phyloP scores from a whole-genome alignment of 1,139 yeast species.

The Candida sanyaensis region DNA sequence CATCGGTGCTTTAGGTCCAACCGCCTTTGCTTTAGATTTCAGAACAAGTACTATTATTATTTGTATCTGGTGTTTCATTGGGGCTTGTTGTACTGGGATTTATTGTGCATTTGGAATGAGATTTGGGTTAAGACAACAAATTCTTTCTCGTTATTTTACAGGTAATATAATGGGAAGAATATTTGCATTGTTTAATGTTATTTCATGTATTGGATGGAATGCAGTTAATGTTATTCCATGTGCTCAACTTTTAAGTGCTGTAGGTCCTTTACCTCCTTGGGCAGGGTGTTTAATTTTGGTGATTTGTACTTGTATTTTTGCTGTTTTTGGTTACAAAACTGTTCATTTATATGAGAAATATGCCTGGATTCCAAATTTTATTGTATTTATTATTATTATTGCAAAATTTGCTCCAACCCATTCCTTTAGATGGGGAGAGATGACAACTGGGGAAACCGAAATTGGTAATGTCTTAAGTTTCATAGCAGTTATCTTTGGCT shows the following conservation, averaged over 20 bases:
- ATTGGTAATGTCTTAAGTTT: conserved; percentile 31
- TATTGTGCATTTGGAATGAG: conserved; percentile 32
- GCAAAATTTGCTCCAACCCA: conserved; percentile 25
- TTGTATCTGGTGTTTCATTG: conserved; percentile 25
- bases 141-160: conserved; percentile 28
- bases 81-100: conserved; percentile 33
- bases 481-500: conserved; percentile 29
- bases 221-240: conserved; percentile 35
- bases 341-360: conserved; percentile 31
- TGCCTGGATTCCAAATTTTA: conserved; percentile 31
- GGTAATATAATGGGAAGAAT: conserved; percentile 34
- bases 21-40: conserved; percentile 27
- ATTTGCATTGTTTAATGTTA: conserved; percentile 32
- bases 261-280: conserved; percentile 33
- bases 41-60: conserved; percentile 36
- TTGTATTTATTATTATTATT: conserved; percentile 27
- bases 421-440: conserved; percentile 27
- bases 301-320: conserved; percentile 24
- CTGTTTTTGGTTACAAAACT: conserved; percentile 30
- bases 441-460: conserved; percentile 42
- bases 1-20: conserved; percentile 34
- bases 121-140: conserved; percentile 36
- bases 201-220: conserved; percentile 39
- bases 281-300: conserved; percentile 34
- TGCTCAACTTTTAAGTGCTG: conserved; percentile 28